Percentiles rank a stretch among this genome's conserved stretches.
Evolutionary conservation across 2,329 filamentous ascomycete genomes (phyloP).

Genomic region (Byssothecium circinans): DNA sequence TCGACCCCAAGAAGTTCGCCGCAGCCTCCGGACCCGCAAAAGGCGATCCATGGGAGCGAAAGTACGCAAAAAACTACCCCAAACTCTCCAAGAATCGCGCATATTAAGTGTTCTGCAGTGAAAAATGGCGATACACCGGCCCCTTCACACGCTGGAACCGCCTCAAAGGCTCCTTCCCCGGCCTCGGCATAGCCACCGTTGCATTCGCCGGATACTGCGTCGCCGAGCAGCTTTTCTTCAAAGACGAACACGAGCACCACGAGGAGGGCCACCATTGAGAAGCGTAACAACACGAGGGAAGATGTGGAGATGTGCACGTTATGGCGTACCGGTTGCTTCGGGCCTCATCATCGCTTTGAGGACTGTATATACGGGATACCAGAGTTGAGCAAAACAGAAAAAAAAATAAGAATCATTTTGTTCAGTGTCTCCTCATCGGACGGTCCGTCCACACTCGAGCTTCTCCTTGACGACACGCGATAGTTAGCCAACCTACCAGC

Average conservation of each 20-base stretch:
- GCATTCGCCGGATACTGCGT: constrained; percentile 88
- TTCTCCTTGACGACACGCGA: too few species aligned
- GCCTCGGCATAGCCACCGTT: constrained; percentile 87
- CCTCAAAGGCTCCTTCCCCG: constrained; percentile 83
- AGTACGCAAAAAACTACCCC: constrained; percentile 49
- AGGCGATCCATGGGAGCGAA: constrained; percentile 64
- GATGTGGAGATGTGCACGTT: constrained; percentile 19
- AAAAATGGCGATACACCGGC: constrained; percentile 92
- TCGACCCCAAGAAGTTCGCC: constrained; percentile 81
- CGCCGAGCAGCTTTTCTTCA: constrained; percentile 85
- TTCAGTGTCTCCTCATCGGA: too few species aligned
- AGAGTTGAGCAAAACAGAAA: too few species aligned
- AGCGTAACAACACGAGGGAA: constrained; percentile 4
- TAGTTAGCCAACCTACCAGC: too few species aligned
- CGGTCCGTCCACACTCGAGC: too few species aligned
- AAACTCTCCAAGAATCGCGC: constrained; percentile 2
- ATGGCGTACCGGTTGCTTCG: constrained; percentile 36
- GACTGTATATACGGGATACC: constrained; percentile 40
- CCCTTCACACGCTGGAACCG: constrained; percentile 87
- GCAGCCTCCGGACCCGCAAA: constrained; percentile 65
- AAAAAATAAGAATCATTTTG: neutral
- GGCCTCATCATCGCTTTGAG: constrained; percentile 18
- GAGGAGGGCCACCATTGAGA: constrained; percentile 30
- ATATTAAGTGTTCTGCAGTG: constrained; percentile 58
- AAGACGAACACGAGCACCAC: constrained; percentile 56